Base-by-base conservation (phyloP, 73 alveolate species). In the Durusdinium trenchii region DNA sequence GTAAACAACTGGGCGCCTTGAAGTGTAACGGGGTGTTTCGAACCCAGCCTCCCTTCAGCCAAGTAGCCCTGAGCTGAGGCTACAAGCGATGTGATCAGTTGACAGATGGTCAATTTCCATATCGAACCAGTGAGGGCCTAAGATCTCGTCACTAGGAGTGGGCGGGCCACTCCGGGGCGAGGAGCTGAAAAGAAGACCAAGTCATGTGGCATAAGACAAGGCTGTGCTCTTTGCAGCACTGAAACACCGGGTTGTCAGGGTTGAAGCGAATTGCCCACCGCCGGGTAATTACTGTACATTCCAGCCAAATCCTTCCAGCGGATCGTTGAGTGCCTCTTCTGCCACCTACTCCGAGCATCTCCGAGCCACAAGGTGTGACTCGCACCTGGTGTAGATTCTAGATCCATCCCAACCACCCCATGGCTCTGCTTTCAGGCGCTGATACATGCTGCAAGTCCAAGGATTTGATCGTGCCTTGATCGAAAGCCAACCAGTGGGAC, bases 371-470 rank as follows among this genome's bases (percentile, higher is more conserved):
- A 18, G 57, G 2, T 18, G 81, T 67, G 81, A n/a, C 43, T 42
- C 18, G 64, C 51, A 36, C 86, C 38, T 14, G 28, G 86, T 14
- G 83, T 69, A 42, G 46, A 35, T 69, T n/a, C 83, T 16, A 60
- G n/a, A 0, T 23, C 18, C 73, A 60, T 23, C 18, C 18, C n/a
- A 23, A 23, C n/a, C 73, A 32, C n/a, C 30, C n/a, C 73, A 1
- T 32, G n/a, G 6, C 50, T 16, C 52, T 32, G 23, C 2, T 14
- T 43, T 62, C 18, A 89, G 96, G 96, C 40, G 96, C 96, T 10
- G 46, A 89, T 52, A 64, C 96, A 9, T 89, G 96, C 86, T 89
- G 96, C 96, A 89, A 89, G 96, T 64, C 96, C 32, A 89, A 89
- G 96, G 67, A 64, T 86, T n/a, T 89, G 43, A 54, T 54, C 20